Conservation (phyloP, 176 grass and related monocot genomes). For the Puya raimondii region DNA sequence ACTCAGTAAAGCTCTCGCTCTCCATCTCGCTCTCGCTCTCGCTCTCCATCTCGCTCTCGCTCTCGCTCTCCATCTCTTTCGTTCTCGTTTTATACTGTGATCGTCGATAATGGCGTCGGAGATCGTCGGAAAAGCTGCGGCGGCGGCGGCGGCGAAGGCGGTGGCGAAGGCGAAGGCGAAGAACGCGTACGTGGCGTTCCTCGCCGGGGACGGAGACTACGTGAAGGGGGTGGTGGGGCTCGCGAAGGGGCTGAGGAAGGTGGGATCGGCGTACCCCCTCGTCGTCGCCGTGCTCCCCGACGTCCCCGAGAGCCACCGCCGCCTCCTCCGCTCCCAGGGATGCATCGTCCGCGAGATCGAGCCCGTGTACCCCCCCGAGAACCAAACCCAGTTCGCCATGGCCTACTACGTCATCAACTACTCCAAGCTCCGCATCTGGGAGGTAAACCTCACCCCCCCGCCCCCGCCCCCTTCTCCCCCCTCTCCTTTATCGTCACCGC, state of each 20-base stretch:
- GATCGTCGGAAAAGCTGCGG: slow-evolving; percentile 25
- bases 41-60: background rate
- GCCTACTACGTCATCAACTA: slow-evolving; percentile 93
- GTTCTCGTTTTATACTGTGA: too few relatives aligned
- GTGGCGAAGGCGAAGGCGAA: slow-evolving; percentile 25
- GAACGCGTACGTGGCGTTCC: slow-evolving; percentile 58
- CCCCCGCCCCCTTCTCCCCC: background rate
- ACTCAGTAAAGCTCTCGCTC: background rate
- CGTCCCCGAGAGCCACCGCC: slow-evolving; percentile 67
- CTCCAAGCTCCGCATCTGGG: slow-evolving; percentile 97
- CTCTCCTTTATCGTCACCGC: background rate
- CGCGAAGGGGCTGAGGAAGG: slow-evolving; percentile 74
- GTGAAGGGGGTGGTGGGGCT: slow-evolving; percentile 74
- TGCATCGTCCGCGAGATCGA: slow-evolving; percentile 77
- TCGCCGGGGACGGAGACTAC: slow-evolving; percentile 76
- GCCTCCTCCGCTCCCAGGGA: slow-evolving; percentile 52
- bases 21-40: background rate
- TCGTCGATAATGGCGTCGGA: slow-evolving; percentile 42
- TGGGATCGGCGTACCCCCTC: slow-evolving; percentile 41
- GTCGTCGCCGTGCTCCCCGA: slow-evolving; percentile 74
- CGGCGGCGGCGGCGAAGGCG: slow-evolving; percentile 3
- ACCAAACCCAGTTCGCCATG: slow-evolving; percentile 90
- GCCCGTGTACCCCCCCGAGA: slow-evolving; percentile 77
- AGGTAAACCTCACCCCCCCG: slow-evolving; percentile 19
- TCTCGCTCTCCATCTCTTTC: background rate